Evolutionary conservation across 1,139 yeast species (phyloP).

Genomic region (Blastobotrys raffinosifermentans): DNA sequence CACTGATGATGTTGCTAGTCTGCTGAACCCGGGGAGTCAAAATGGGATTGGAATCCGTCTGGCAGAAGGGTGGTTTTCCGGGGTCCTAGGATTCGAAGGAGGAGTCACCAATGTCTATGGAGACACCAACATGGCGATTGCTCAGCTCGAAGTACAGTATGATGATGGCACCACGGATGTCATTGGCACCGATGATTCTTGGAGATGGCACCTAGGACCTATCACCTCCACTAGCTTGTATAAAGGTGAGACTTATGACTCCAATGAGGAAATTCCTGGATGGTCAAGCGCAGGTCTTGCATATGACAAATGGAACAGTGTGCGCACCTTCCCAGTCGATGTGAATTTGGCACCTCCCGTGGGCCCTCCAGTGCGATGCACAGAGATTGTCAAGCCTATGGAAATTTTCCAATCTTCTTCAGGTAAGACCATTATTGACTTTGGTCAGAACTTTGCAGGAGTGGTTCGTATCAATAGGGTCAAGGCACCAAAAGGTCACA

Average conservation of each 20-base stretch:
- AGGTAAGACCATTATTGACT: conserved; percentile 23
- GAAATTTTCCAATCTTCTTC: conserved; percentile 11
- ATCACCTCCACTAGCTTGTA: conserved; percentile 18
- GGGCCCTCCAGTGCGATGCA: conserved; percentile 10
- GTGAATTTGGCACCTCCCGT: conserved; percentile 9
- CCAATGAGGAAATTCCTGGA: conserved; percentile 15
- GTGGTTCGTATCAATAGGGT: conserved; percentile 14
- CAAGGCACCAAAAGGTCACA: conserved; percentile 18
- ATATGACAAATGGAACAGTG: conserved; percentile 7
- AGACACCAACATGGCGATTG: conserved; percentile 16
- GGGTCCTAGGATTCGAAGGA: conserved; percentile 22
- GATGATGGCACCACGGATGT: conserved; percentile 13
- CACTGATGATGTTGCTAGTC: conserved; percentile 15
- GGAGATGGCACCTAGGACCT: conserved; percentile 21
- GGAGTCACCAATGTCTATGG: conserved; percentile 22
- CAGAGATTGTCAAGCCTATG: conserved; percentile 5
- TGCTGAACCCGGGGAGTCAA: conserved; percentile 7
- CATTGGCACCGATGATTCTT: conserved; percentile 17
- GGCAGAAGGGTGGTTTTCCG: conserved; percentile 25
- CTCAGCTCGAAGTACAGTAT: conserved; percentile 18
- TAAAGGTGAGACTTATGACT: conserved; percentile 24
- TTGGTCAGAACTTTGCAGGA: conserved; percentile 24
- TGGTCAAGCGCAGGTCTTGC: conserved; percentile 15
- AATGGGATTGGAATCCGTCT: conserved; percentile 21
- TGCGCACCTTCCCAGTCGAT: conserved; percentile 5